These are phyloP conservation scores for Atkinsonella texensis DNA, from an alignment of 2,329 filamentous ascomycete species.

Conservation along the genomic window DNA sequence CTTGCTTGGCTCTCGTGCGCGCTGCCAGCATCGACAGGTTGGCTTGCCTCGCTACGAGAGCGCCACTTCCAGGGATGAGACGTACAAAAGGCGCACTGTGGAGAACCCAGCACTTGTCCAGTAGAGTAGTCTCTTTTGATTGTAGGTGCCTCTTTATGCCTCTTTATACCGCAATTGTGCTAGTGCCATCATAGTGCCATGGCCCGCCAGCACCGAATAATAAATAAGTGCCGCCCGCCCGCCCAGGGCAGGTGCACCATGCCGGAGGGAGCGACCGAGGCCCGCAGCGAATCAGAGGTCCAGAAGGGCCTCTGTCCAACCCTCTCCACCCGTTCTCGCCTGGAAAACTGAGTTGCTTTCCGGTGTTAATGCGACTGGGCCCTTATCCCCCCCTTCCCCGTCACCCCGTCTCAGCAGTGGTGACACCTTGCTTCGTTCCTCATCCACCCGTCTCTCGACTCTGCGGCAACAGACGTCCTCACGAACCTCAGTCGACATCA, in stretches of 20 bases:
- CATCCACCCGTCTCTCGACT: conserved; percentile 2
- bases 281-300: conserved; percentile 1
- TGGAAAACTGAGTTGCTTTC: neutral
- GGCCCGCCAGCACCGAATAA: neutral
- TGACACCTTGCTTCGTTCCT: conserved; percentile 10
- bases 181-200: conserved; percentile 5
- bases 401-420: conserved; percentile 6
- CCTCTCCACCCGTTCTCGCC: neutral
- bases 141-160: neutral
- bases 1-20: neutral
- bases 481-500: conserved; percentile 8
- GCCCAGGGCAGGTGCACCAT: neutral
- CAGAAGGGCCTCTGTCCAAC: neutral
- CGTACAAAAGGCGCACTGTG: conserved; percentile 7
- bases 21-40: neutral
- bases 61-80: conserved; percentile 1
- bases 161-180: conserved; percentile 5
- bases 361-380: neutral
- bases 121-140: neutral
- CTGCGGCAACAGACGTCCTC: conserved; percentile 2
- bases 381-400: neutral
- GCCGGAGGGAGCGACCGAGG: neutral
- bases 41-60: neutral
- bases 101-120: neutral
- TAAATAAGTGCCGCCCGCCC: neutral